These are phyloP conservation scores for Fraxinus anomala DNA, from an alignment of 257 asterid species.

Conservation along the genomic window DNA sequence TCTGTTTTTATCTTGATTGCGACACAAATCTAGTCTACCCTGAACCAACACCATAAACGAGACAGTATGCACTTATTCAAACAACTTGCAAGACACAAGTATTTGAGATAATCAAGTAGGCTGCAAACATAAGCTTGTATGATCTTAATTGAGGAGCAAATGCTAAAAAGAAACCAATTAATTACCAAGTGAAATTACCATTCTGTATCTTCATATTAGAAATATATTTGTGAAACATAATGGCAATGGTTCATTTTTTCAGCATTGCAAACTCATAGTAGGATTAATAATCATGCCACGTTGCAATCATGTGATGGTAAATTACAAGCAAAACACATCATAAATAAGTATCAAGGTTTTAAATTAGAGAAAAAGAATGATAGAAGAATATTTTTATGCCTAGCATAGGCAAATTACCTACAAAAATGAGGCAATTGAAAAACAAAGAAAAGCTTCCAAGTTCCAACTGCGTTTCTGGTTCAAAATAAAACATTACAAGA, in stretches of 20 bases:
- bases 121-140: background rate
- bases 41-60: background rate
- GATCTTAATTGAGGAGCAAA: background rate
- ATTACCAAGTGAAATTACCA: background rate
- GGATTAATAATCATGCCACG: background rate
- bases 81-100: background rate
- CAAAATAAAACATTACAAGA: conserved; percentile 5
- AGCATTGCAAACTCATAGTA: background rate
- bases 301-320: background rate
- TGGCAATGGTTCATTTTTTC: background rate
- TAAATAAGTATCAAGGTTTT: conserved; percentile 10
- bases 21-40: background rate
- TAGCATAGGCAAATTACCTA: background rate
- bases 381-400: background rate
- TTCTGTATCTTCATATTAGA: background rate
- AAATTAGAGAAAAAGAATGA: background rate
- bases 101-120: background rate
- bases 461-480: background rate
- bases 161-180: background rate
- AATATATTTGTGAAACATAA: background rate
- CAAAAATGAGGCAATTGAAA: background rate
- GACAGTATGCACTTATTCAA: background rate
- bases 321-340: background rate
- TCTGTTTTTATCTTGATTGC: background rate
- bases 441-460: conserved; percentile 5